A percentile compares a stretch with the other conserved stretches of the same genome.
Conservation (phyloP, 371 early-diverging fungal genomes). For the Syncephalastrum sp. region DNA sequence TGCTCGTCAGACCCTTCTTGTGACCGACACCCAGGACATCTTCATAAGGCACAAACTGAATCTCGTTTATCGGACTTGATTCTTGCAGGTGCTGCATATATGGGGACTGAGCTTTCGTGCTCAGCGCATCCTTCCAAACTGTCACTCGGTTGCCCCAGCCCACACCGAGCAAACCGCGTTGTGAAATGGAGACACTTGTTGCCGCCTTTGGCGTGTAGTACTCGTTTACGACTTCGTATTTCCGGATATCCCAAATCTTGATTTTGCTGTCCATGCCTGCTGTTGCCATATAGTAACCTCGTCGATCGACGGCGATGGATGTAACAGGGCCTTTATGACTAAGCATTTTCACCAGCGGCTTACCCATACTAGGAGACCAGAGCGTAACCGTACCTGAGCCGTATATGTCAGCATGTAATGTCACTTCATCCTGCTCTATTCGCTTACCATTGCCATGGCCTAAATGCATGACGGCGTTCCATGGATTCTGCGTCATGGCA, state of each 20-base stretch:
- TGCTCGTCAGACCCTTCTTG: slow-evolving; percentile 73
- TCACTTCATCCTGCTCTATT: background rate
- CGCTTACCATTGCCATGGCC: slow-evolving; percentile 86
- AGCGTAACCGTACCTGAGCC: slow-evolving; percentile 76
- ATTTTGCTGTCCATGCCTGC: slow-evolving; percentile 89
- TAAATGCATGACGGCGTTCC: slow-evolving; percentile 91
- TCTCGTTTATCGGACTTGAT: slow-evolving; percentile 50
- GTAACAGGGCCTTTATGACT: slow-evolving; percentile 89
- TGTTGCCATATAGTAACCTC: slow-evolving; percentile 93
- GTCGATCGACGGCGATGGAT: slow-evolving; percentile 83
- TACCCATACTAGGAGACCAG: slow-evolving; percentile 88
- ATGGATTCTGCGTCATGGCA: slow-evolving; percentile 90
- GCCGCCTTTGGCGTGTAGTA: slow-evolving; percentile 81
- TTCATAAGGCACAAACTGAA: slow-evolving; percentile 94
- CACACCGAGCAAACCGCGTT: slow-evolving; percentile 86
- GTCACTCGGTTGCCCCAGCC: slow-evolving; percentile 76
- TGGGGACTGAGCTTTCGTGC: slow-evolving; percentile 72
- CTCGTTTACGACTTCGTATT: slow-evolving; percentile 76
- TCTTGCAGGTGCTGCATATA: slow-evolving; percentile 86
- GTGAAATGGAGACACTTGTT: slow-evolving; percentile 75
- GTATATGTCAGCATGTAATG: background rate
- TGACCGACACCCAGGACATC: slow-evolving; percentile 97
- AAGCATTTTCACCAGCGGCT: slow-evolving; percentile 93
- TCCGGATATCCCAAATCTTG: slow-evolving; percentile 97
- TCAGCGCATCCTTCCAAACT: slow-evolving; percentile 89